These are phyloP conservation scores for Trichocladium uniseriatum DNA, from an alignment of 495 filamentous ascomycete genomes.

Conservation along the genomic window DNA sequence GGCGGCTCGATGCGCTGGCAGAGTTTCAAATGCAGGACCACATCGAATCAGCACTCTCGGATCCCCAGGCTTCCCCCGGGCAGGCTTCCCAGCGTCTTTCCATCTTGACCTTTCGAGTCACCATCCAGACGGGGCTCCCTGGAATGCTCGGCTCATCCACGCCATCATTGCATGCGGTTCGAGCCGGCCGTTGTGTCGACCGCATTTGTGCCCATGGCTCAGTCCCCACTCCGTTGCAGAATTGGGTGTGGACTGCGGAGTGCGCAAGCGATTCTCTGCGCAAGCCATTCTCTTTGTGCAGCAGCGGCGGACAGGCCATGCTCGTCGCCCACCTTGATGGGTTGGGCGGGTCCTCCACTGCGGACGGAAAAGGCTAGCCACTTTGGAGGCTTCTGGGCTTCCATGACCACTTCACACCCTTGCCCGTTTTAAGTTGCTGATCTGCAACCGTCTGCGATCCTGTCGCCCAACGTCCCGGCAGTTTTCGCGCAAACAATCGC, in stretches of 20 bases:
- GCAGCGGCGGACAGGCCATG: neutral
- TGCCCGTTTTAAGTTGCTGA: slow-evolving; percentile 23
- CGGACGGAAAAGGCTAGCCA: no score
- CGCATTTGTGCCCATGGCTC: neutral
- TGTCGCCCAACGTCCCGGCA: slow-evolving; percentile 1
- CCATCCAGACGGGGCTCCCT: no score
- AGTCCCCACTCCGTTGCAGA: neutral
- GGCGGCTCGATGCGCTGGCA: slow-evolving; percentile 27
- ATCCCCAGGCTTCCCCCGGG: slow-evolving; percentile 1
- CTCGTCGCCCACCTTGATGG: slow-evolving; percentile 6
- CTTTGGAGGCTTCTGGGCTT: neutral
- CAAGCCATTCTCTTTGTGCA: neutral
- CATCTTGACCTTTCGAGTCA: no score
- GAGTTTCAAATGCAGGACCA: slow-evolving; percentile 25
- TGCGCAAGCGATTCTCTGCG: neutral
- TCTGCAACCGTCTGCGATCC: slow-evolving; percentile 15
- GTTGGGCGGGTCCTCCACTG: neutral
- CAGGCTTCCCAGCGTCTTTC: no score
- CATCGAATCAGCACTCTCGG: slow-evolving; percentile 19
- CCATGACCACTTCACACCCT: slow-evolving; percentile 1
- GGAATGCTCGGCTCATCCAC: no score
- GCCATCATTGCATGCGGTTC: no score
- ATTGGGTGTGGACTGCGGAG: neutral
- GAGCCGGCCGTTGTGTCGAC: no score
- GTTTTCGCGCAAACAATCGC: slow-evolving; percentile 5